Conservation (phyloP, 805 yeast genomes). For the Yamadazyma paraphyllophila region DNA sequence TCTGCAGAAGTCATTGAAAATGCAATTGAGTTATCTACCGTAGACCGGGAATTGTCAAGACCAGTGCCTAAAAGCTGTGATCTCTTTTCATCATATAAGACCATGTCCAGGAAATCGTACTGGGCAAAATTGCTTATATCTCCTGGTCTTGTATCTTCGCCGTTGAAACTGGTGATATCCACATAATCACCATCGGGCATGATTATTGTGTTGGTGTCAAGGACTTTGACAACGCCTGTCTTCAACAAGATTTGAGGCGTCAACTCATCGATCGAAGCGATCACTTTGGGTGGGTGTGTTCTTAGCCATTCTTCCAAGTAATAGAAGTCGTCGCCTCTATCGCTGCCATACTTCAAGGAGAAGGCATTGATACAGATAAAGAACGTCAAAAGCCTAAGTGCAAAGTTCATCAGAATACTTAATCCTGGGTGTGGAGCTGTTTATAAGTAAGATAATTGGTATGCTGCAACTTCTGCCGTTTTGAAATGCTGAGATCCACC, state of each 20-base stretch:
- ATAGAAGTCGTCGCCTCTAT: background rate
- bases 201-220: conserved; percentile 14
- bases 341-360: background rate
- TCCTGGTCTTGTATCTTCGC: background rate
- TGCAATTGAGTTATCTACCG: conserved; percentile 3
- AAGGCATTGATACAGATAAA: background rate
- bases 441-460: too few species aligned
- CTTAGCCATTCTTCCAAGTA: conserved; percentile 2
- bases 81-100: background rate
- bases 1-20: background rate
- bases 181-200: conserved; percentile 11
- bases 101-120: conserved; percentile 3
- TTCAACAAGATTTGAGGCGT: conserved; percentile 10
- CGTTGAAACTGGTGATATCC: conserved; percentile 6
- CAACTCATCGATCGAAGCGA: conserved; percentile 12
- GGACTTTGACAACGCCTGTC: conserved; percentile 14
- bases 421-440: too few species aligned
- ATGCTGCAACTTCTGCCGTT: too few species aligned
- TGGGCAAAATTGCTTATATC: conserved; percentile 6
- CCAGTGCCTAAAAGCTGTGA: conserved; percentile 4
- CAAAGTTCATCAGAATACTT: background rate
- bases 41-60: conserved; percentile 8
- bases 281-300: conserved; percentile 6
- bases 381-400: background rate
- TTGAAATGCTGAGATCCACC: too few species aligned